phyloP scores from a whole-genome alignment of 345 rosid genomes.

The Euphorbia peplus region DNA sequence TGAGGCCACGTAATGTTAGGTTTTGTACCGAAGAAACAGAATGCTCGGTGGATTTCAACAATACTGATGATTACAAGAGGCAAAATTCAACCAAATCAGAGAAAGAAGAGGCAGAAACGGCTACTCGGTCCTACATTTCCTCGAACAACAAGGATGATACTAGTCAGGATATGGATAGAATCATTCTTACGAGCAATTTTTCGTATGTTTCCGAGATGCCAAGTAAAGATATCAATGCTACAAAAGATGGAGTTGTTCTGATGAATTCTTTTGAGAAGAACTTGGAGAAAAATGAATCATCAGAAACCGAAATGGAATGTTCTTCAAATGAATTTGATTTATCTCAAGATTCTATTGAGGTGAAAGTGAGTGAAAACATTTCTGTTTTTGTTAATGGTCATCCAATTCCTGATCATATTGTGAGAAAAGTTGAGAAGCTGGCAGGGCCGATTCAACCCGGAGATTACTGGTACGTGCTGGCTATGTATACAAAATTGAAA shows the following conservation, averaged over 20 bases:
- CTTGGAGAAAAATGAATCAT: constrained; percentile 8
- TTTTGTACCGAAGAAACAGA: constrained; percentile 14
- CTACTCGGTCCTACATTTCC: constrained; percentile 27
- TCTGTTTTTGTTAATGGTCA: constrained; percentile 28
- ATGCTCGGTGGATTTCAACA: constrained; percentile 16
- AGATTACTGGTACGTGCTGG: constrained; percentile 30
- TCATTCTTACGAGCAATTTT: constrained; percentile 13
- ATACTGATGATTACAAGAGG: constrained; percentile 18
- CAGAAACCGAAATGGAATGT: constrained; percentile 26
- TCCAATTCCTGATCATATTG: constrained; percentile 15
- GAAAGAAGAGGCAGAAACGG: constrained; percentile 19
- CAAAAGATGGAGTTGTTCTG: neutral
- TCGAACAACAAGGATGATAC: constrained; percentile 24
- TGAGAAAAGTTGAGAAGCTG: constrained; percentile 23
- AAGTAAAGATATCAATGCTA: neutral
- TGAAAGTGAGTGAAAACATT: neutral
- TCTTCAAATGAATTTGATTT: constrained; percentile 11
- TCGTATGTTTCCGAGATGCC: neutral
- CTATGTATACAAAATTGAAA: neutral
- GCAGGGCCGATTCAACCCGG: constrained; percentile 33
- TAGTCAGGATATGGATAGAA: constrained; percentile 13
- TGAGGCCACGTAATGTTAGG: constrained; percentile 9
- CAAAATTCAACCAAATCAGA: constrained; percentile 15
- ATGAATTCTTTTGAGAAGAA: neutral
- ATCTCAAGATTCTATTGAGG: constrained; percentile 20